phyloP scores from a whole-genome alignment of 805 yeast genomes.

The Kluyveromyces dobzhanskii region DNA sequence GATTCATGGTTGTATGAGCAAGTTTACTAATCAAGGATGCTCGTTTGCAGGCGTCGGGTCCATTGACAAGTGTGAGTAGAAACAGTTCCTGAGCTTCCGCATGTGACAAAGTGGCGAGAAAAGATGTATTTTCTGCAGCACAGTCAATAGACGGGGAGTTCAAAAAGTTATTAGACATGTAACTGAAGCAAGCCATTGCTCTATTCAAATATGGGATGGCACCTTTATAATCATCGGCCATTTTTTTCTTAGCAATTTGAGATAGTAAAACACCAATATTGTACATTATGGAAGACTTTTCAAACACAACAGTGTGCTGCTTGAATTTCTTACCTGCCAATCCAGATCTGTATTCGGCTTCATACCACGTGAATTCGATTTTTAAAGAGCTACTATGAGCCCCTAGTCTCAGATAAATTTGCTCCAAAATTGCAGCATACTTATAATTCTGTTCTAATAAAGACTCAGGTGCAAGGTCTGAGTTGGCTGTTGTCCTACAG shows the following conservation, averaged over 20 bases:
- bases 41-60: constrained; percentile 38
- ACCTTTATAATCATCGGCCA: constrained; percentile 41
- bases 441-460: constrained; percentile 36
- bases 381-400: constrained; percentile 45
- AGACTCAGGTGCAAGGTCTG: constrained; percentile 25
- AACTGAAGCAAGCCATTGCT: constrained; percentile 70
- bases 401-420: constrained; percentile 71
- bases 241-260: constrained; percentile 36
- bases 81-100: constrained; percentile 90
- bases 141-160: constrained; percentile 85
- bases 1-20: constrained; percentile 49
- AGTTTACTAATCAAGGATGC: constrained; percentile 69
- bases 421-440: constrained; percentile 77
- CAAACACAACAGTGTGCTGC: constrained; percentile 81
- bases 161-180: constrained; percentile 68
- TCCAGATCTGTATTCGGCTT: constrained; percentile 47
- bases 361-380: constrained; percentile 70
- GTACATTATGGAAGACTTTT: constrained; percentile 77
- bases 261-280: constrained; percentile 64
- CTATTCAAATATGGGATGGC: constrained; percentile 57
- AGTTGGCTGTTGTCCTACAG: constrained; percentile 26
- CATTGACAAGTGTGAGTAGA: constrained; percentile 45
- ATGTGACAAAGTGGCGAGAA: constrained; percentile 56
- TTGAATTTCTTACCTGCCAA: constrained; percentile 33
- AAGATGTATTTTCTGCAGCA: constrained; percentile 55